Base-by-base conservation (phyloP, 169 alveolate genomes). In the Eimeria tenella region DNA sequence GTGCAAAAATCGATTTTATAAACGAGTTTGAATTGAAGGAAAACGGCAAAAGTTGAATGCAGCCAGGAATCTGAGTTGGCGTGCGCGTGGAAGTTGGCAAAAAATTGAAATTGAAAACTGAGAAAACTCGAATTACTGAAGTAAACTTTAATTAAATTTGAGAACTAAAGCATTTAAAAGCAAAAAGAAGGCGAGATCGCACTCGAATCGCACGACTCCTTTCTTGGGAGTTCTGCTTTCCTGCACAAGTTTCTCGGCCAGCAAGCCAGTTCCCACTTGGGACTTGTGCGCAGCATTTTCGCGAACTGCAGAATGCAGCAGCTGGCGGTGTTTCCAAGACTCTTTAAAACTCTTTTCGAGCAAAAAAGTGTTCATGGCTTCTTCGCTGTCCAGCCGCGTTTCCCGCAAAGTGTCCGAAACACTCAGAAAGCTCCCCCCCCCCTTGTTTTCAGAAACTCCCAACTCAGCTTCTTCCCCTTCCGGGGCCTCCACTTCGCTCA, bases 391-490 rank as follows among this genome's bases (percentile, higher is more conserved):
- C 5, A 74, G 19, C 21, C 62, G 84, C 1, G 21, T 31, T 49
- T 25, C 15, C 8, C 62, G 19, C 1, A 74, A 15, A 4, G 15
- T 1, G 42, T 74, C 84, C 9, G n/a, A n/a, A n/a, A n/a, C n/a
- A n/a, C n/a, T n/a, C n/a, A n/a, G n/a, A n/a, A n/a, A n/a, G n/a
- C n/a, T n/a, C n/a, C n/a, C n/a, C n/a, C n/a, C n/a, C n/a, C n/a
- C n/a, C n/a, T n/a, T n/a, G n/a, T 31, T 3, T 58, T 58, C 21
- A 58, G 68, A 17, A 10, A 58, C 11, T 58, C 21, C 19, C 56
- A 74, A n/a, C 62, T 74, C 84, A 10, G 84, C 84, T 42, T 74
- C 84, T 21, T n/a, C 79, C 17, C 52, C 79, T 70, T n/a, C 42
- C 7, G 50, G 13, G 25, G 77, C 74, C 1, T 17, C 74, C 74